Conservation (phyloP, 371 early-diverging fungal genomes). For the Apophysomyces trapeziformis region DNA sequence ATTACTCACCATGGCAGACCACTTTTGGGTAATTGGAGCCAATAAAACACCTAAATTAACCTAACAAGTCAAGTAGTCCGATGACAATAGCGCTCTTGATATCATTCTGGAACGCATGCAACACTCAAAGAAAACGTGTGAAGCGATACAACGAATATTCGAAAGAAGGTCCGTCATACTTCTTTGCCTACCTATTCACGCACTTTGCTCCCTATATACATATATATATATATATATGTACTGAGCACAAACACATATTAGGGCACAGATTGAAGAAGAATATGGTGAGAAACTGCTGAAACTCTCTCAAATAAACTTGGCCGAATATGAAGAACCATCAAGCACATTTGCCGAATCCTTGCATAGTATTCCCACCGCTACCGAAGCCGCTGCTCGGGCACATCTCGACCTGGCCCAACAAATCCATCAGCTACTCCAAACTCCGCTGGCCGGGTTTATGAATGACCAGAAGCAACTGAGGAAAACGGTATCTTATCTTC, state of each 20-base stretch:
- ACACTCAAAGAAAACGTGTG: conserved; percentile 12
- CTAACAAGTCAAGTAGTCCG: background rate
- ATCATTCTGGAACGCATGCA: conserved; percentile 12
- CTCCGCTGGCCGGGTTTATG: conserved; percentile 27
- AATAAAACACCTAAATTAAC: background rate
- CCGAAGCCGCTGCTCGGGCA: conserved; percentile 32
- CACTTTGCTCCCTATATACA: too few species aligned
- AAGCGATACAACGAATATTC: conserved; percentile 8
- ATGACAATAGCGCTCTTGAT: conserved; percentile 8
- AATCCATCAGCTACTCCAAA: conserved; percentile 29
- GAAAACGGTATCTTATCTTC: conserved; percentile 18
- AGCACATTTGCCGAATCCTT: conserved; percentile 30
- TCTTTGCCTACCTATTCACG: background rate
- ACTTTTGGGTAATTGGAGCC: conserved; percentile 8
- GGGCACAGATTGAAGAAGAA: conserved; percentile 36
- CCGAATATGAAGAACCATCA: conserved; percentile 23
- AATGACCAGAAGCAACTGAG: conserved; percentile 28
- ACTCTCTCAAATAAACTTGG: conserved; percentile 25
- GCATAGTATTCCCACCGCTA: conserved; percentile 27
- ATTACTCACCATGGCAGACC: conserved; percentile 7
- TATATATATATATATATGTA: too few species aligned
- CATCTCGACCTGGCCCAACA: conserved; percentile 38
- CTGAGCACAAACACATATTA: background rate
- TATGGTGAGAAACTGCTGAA: conserved; percentile 32
- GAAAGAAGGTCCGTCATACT: conserved; percentile 7